Base-by-base conservation (phyloP, 148 eudicot species). In the Fagopyrum homotropicum region DNA sequence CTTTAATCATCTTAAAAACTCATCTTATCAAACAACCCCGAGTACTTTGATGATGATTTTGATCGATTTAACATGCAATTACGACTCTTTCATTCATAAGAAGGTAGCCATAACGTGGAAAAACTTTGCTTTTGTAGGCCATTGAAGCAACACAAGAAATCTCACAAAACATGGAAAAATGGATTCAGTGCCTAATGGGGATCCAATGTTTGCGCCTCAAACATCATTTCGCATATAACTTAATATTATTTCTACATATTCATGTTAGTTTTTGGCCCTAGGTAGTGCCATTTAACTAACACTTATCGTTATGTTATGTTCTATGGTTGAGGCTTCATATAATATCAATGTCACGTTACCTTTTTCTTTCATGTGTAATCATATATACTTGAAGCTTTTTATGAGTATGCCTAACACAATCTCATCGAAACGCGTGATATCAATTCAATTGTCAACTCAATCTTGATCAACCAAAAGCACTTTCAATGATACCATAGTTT, bases 141-240 rank as follows among this genome's bases (percentile, higher is more conserved):
- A 66, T 66, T 66, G 16, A 66, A 66, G 30, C 45, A 66, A 43
- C 71, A 66, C 46, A 16, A 66, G 12, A 64, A 35, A 40, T 40
- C 71, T 35, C 47, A 45, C 19, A 66, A 66, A 66, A 66, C 71
- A 66, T 66, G 71, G 71, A 66, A 46, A 66, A 35, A 66, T 66
- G 6, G 40, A 66, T 66, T 66, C 69, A 66, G 71, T 66, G 71
- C 46, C n/a, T 66, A 35, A 0, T 66, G 71, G 71, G 71, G 46
- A 63, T 40, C 71, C 71, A 66, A 66, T 63, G 69, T 63, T 63
- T 63, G 69, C 69, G 45, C 69, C 29, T 63, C 7, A 63, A 35
- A 63, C 12, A 30, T 10, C 45, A 10, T 35, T 35, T 35, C 40
- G 40, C 1, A 35, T 12, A 1, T 66, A 9, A 29, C 45, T 12